Evolutionary conservation across 2,329 filamentous ascomycete species (phyloP).

Genomic region (Triangularia setosa): DNA sequence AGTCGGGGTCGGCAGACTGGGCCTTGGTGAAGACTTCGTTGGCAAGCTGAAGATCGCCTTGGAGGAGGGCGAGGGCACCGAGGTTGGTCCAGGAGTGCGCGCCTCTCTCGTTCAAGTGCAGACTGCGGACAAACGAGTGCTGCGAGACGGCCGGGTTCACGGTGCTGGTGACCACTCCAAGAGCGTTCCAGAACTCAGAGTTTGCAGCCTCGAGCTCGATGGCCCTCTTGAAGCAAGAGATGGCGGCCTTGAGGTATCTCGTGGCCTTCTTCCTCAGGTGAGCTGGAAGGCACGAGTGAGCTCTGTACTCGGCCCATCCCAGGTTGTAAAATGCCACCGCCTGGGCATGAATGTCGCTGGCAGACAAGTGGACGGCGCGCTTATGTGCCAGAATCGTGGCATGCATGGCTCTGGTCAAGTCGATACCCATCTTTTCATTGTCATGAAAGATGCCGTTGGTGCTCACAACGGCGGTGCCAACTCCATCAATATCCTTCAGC

Average conservation of each 20-base stretch:
- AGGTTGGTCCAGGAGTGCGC: conserved; percentile 87
- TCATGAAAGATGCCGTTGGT: conserved; percentile 43
- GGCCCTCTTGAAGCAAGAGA: conserved; percentile 88
- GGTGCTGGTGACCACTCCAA: conserved; percentile 84
- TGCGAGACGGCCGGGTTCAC: conserved; percentile 86
- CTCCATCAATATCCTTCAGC: conserved; percentile 66
- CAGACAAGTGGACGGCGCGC: conserved; percentile 69
- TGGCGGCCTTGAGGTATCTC: conserved; percentile 72
- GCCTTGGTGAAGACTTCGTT: conserved; percentile 86
- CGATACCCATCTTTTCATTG: conserved; percentile 45
- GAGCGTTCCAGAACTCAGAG: conserved; percentile 92
- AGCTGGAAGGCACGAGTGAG: conserved; percentile 62
- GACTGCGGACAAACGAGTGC: conserved; percentile 84
- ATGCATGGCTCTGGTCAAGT: conserved; percentile 59
- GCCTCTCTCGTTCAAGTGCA: conserved; percentile 88
- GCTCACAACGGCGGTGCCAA: conserved; percentile 43
- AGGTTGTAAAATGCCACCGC: conserved; percentile 97
- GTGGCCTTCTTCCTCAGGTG: conserved; percentile 54
- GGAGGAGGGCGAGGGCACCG: conserved; percentile 77
- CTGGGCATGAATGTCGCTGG: conserved; percentile 77
- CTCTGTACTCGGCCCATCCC: conserved; percentile 86
- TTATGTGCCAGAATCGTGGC: conserved; percentile 83
- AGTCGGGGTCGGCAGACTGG: conserved; percentile 92
- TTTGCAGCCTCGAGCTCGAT: conserved; percentile 96
- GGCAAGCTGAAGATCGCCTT: conserved; percentile 80